Evolutionary conservation across 306 rosid species (phyloP), one percentile per base, ranked within the genome.

Genomic region (Glycine tomentella): DNA sequence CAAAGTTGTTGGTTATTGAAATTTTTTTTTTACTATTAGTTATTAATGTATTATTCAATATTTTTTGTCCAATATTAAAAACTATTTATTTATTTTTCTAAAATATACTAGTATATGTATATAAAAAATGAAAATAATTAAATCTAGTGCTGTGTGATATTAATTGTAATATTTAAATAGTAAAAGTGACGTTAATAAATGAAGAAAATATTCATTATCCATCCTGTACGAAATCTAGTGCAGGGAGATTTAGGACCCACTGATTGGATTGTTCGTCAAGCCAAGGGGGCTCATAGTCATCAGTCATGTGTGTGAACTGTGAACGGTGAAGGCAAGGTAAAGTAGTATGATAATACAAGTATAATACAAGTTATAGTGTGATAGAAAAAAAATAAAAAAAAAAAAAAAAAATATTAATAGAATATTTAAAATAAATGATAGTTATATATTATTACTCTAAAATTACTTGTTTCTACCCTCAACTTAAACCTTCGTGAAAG

Each of bases 231-330:
- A 78, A 77, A 78, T 52, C 55, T 64, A 82, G 83, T 81, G 14
- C 31, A 73, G 75, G 84, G 56, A 84, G 78, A 86, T 82, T 79
- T 84, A 68, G 86, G 89, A 85, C 87, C 89, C 88, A 88, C 84
- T 72, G 85, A 72, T 81, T 77, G 70, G 85, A 84, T 77, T 20
- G 81, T 82, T 81, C 83, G 73, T 79, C n/a, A 53, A 55, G 83
- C 31, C 31, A 25, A 25, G 31, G 34, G 55, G 42, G 65, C 10
- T 72, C 57, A 34, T 34, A 34, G 38, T 34, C 38, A 34, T 34
- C 4, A 0, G 4, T 34, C 38, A 66, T 65, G 58, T 76, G 82
- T 16, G 68, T 42, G 56, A 59, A 64, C 31, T 25, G 31, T 25
- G 31, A 25, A 25, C 31, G 45, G 8, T 40, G 63, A 77, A 50